Conservation (phyloP, 768 basidiomycete species). For the Cantharellus anzutake region DNA sequence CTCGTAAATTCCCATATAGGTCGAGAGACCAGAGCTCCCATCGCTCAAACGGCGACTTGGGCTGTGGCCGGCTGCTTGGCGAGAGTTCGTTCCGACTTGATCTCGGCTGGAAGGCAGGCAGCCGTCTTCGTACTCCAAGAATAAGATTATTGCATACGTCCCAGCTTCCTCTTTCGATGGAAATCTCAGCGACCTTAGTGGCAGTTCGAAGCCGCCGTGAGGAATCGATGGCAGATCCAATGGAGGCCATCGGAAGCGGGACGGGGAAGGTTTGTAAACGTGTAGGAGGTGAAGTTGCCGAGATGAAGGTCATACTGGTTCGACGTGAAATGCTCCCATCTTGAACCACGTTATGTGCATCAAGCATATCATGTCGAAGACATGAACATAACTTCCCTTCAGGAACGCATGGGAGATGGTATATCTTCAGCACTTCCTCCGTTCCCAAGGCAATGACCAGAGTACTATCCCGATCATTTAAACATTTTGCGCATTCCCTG, state of each 20-base stretch:
- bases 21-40: slow-evolving; percentile 79
- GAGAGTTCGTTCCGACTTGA: too few relatives aligned
- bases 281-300: slow-evolving; percentile 27
- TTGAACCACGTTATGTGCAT: slow-evolving; percentile 7
- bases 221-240: neutral
- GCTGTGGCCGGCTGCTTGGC: neutral
- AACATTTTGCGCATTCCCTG: slow-evolving; percentile 51
- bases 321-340: slow-evolving; percentile 31
- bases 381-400: slow-evolving; percentile 36
- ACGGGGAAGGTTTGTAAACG: slow-evolving; percentile 1
- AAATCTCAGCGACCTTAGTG: slow-evolving; percentile 18
- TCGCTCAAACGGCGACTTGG: slow-evolving; percentile 24
- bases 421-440: neutral
- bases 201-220: neutral
- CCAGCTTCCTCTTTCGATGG: slow-evolving; percentile 66
- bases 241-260: neutral
- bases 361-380: slow-evolving; percentile 47
- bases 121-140: slow-evolving; percentile 47
- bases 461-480: slow-evolving; percentile 44
- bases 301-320: slow-evolving; percentile 31
- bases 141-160: slow-evolving; percentile 31
- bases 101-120: slow-evolving; percentile 18
- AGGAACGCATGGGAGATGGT: neutral
- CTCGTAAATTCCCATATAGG: slow-evolving; percentile 15
- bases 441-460: slow-evolving; percentile 30